Evolutionary conservation across 2,329 filamentous ascomycete genomes (phyloP).

Genomic region (Alternaria burnsii): DNA sequence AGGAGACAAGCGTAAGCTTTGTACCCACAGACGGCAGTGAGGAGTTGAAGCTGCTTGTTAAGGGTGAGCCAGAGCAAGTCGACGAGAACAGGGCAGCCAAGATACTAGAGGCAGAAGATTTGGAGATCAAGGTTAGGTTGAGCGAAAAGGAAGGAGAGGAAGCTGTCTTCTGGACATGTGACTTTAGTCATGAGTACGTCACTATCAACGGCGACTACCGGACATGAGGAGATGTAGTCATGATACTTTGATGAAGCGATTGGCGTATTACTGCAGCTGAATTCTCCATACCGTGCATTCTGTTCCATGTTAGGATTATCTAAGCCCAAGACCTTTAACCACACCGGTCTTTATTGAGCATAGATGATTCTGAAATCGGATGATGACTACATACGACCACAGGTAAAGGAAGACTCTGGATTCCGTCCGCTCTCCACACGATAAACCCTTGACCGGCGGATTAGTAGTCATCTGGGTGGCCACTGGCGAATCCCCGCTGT

Average conservation of each 20-base stretch:
- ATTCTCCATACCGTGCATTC: background rate
- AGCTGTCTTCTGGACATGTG: constrained; percentile 84
- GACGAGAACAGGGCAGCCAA: constrained; percentile 79
- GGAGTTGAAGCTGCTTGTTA: constrained; percentile 78
- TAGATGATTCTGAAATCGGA: background rate
- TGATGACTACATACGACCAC: constrained; percentile 19
- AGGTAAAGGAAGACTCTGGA: constrained; percentile 14
- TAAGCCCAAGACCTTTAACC: background rate
- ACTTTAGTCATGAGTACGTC: constrained; percentile 84
- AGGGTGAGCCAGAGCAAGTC: constrained; percentile 81
- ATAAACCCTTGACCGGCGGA: constrained; percentile 17
- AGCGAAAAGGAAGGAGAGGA: constrained; percentile 67
- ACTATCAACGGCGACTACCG: constrained; percentile 75
- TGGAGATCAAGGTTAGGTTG: constrained; percentile 79
- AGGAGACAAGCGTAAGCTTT: constrained; percentile 80
- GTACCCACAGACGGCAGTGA: constrained; percentile 78
- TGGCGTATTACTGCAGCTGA: background rate
- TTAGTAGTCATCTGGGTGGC: constrained; percentile 15
- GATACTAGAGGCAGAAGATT: constrained; percentile 77
- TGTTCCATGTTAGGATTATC: background rate
- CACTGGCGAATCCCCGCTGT: constrained; percentile 15
- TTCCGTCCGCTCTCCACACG: constrained; percentile 19
- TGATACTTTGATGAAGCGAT: background rate
- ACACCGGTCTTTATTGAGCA: background rate
- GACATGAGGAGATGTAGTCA: constrained; percentile 53